phyloP scores from a whole-genome alignment of 2,329 filamentous ascomycete genomes.

The Aspergillus fumigatus region DNA sequence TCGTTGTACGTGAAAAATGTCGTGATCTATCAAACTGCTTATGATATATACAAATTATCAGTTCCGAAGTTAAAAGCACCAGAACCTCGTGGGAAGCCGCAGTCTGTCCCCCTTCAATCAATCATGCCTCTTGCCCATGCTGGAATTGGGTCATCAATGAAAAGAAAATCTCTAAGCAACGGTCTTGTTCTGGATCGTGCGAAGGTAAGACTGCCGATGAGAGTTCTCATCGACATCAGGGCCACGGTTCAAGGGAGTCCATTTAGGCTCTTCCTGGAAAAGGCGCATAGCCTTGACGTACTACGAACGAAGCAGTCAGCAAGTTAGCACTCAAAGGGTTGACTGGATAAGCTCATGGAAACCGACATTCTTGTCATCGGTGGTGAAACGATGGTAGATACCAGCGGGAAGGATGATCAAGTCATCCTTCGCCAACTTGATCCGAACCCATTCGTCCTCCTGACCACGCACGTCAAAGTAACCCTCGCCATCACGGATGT shows the following conservation, averaged over 20 bases:
- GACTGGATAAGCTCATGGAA: conserved; percentile 1
- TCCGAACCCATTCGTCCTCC: conserved; percentile 83
- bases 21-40: conserved; percentile 9
- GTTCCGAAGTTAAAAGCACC: background rate
- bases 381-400: conserved; percentile 97
- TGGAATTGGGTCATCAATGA: conserved; percentile 9
- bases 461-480: conserved; percentile 89
- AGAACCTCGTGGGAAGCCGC: too few relatives aligned
- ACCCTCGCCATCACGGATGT: conserved; percentile 80
- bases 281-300: conserved; percentile 94
- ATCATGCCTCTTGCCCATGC: conserved; percentile 7
- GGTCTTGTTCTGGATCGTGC: conserved; percentile 23
- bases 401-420: conserved; percentile 89
- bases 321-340: background rate
- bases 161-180: conserved; percentile 17
- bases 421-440: conserved; percentile 78
- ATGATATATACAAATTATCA: conserved; percentile 17
- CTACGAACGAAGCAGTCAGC: conserved; percentile 44
- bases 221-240: conserved; percentile 72
- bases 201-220: conserved; percentile 73
- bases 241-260: conserved; percentile 85
- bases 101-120: conserved; percentile 1
- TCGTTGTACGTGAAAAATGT: background rate
- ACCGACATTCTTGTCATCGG: conserved; percentile 82
- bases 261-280: conserved; percentile 98